Evolutionary conservation across 2,329 filamentous ascomycete genomes (phyloP), one percentile per base, ranked within the genome.

Genomic region (Zymoseptoria ardabiliae): DNA sequence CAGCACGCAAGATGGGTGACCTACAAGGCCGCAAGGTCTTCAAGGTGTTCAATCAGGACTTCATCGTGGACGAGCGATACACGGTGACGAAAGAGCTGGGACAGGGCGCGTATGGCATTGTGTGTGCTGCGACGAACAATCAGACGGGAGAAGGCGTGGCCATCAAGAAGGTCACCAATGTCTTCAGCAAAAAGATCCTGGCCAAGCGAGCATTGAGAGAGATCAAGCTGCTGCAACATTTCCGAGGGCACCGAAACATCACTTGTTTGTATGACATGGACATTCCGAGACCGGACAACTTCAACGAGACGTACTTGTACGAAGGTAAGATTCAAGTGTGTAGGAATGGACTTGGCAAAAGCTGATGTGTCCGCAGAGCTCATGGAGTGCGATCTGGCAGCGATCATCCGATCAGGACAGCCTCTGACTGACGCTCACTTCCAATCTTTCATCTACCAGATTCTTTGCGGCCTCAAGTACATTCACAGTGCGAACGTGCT

Each of bases 111-210:
- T 99, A 99, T 74, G 94, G 94, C 74, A 97, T 99, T 72, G 94
- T 99, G 73, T 99, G 94, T 77, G 93, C 94, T 61, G 94, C 94
- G 58, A 90, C 91, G 66, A 97, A 97, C 81, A 87, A 86, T 73
- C 86, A 91, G 75, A 95, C 89, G 30, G 88, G 86, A 71, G 94
- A 99, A 74, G 92, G 93, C 49, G 92, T 99, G 64, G 94, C 94
- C 70, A 94, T 99, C 82, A 99, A 99, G 79, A 99, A 99, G 79
- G 91, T 99, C 75, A 99, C 94, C 80, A 99, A 99, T 89, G 93
- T 99, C 70, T 99, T 99, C 78, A 97, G 91, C 84, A 99, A 99
- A 81, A 97, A 97, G 85, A 99, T 99, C 69, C 83, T 99, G 67
- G 94, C 94, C 70, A 99, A 99, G 86, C 90, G 94, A 72, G 94